Evolutionary conservation across 1,284 basidiomycete species (phyloP), one percentile per base, ranked within the genome.

Genomic region (Ganoderma boninense): DNA sequence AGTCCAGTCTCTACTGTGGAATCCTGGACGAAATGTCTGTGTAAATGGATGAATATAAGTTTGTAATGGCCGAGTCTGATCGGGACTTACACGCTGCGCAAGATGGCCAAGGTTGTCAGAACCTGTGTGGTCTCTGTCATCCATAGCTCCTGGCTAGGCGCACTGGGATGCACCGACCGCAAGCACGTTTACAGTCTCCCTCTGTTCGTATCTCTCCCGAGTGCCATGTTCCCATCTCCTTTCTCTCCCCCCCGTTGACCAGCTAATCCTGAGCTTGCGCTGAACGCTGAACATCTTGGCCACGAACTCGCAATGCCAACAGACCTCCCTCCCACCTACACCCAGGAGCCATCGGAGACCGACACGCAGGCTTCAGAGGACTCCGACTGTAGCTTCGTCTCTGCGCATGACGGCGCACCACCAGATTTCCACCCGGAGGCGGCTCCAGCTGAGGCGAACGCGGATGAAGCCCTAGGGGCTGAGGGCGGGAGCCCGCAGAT

Each of bases 271-370:
- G 35, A 35, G 57, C 57, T 60, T 60, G 29, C 38, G 23, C 40
- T 61, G 42, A 38, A 62, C 60, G 40, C 60, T 44, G 14, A 42
- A 40, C 16, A 38, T 62, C 29, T 18, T 59, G n/a, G 23, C 38
- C 60, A 4, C 23, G 26, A 32, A 29, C 38, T n/a, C 40, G 52
- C 66, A 35, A 79, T 79, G 79, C 66, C 76, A 59, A 69, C 74
- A 61, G 83, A 79, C n/a, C 83, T 83, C 6, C 85, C 86, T 71
- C 85, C 85, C 26, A 80, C 80, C 10, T 83, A 83, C 69, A 80
- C 79, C 10, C 82, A 76, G 72, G 80, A 80, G 64, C 73, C 69
- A 68, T 76, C 59, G 62, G 77, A 78, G 69, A 73, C 57, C 60
- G 77, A 79, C 65, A 74, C 69, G 26, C 70, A 68, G n/a, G 57